Base-by-base conservation (phyloP, 176 grass and related monocot genomes). In the Echinochloa phyllopogon region DNA sequence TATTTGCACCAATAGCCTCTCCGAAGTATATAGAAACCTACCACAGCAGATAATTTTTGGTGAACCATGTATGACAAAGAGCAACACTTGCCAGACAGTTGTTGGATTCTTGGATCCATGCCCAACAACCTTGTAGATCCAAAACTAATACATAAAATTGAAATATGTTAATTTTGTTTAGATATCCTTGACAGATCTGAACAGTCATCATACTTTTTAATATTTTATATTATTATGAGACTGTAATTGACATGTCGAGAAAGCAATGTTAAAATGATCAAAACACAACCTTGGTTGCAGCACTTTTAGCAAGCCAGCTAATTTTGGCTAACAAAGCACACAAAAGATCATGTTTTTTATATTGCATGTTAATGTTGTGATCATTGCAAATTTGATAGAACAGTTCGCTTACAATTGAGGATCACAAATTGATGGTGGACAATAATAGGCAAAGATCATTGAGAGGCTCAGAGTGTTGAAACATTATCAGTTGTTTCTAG, bases 261-360 rank as follows among this genome's bases (percentile, higher is more conserved):
- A 42, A 50, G 25, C 74, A 75, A 53, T n/a, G 16, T 41, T 50
- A 41, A 50, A 65, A 29, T 64, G 41, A 21, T 8, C 7, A 5
- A 66, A 65, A 55, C 10, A 41, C 56, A 25, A 56, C 49, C 41
- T 56, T 45, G 43, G 39, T 12, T 85, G 83, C 8, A 69, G 11
- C 27, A 69, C 18, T 49, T 69, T 85, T 49, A 43, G 12, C 27
- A 41, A 78, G 38, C 23, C 59, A 60, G 12, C 14, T 2, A 48
- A 85, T 69, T 77, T 45, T 50, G 20, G 71, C 16, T 52, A 75
- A 65, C 21, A n/a, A n/a, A n/a, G n/a, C 21, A 55, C n/a, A 39
- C n/a, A 62, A 41, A 52, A 65, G 15, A 66, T 55, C 15, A 33
- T 75, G 59, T 3, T 56, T 41, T 45, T 68, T 49, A 33, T 21